Evolutionary conservation across 257 asterid genomes (phyloP).

Genomic region (Plantago major): DNA sequence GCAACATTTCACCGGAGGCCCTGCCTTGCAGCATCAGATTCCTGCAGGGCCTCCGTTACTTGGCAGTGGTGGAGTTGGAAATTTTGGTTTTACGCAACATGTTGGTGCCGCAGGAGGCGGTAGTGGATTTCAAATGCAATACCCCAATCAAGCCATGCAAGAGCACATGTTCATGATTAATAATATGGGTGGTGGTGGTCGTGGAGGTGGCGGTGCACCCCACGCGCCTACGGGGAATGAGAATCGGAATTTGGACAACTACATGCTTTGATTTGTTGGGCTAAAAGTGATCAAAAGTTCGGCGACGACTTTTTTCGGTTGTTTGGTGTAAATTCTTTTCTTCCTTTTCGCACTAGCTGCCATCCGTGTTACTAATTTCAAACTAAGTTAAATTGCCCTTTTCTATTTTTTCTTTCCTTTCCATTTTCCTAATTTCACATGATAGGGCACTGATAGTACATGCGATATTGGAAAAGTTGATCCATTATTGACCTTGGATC

Average conservation of each 20-base stretch:
- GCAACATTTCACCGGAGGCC: slow-evolving; percentile 50
- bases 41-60: slow-evolving; percentile 18
- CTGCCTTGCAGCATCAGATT: slow-evolving; percentile 20
- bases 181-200: slow-evolving; percentile 26
- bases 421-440: neutral
- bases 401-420: neutral
- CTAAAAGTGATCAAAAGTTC: slow-evolving; percentile 6
- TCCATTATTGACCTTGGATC: too few species aligned
- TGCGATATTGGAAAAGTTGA: too few species aligned
- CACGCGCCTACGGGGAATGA: slow-evolving; percentile 28
- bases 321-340: slow-evolving; percentile 34
- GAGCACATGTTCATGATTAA: slow-evolving; percentile 30
- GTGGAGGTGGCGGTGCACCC: slow-evolving; percentile 16
- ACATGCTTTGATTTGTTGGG: slow-evolving; percentile 20
- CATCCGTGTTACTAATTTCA: neutral
- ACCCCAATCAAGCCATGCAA: slow-evolving; percentile 23
- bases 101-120: slow-evolving; percentile 12
- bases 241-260: slow-evolving; percentile 21
- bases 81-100: slow-evolving; percentile 16
- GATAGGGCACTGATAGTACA: too few species aligned
- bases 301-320: slow-evolving; percentile 25
- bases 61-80: slow-evolving; percentile 9
- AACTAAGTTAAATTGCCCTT: slow-evolving; percentile 9
- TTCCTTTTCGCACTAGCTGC: slow-evolving; percentile 28
- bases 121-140: neutral